A percentile compares a stretch with the other conserved stretches of the same genome.
phyloP scores from a whole-genome alignment of 2,329 filamentous ascomycete species.

The Tolypocladium nubicola region DNA sequence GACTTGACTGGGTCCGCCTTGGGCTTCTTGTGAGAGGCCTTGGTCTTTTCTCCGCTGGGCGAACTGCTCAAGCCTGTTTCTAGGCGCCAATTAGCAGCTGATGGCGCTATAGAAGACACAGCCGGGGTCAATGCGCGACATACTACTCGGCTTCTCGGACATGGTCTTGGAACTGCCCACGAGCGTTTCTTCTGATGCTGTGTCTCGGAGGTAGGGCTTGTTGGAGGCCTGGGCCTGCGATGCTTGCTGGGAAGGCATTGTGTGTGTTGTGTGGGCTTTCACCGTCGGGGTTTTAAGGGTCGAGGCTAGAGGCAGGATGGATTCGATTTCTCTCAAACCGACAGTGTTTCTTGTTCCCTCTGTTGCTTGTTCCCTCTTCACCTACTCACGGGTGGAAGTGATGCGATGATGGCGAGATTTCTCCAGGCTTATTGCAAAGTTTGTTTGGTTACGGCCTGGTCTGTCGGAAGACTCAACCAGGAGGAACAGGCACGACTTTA shows the following conservation, averaged over 20 bases:
- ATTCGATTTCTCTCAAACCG: not conserved
- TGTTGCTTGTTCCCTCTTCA: too few species aligned
- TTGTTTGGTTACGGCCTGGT: not conserved
- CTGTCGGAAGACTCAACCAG: not conserved
- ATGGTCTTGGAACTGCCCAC: not conserved
- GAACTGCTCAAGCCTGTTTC: not conserved
- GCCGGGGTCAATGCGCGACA: not conserved
- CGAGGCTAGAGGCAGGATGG: not conserved
- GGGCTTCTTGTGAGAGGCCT: not conserved
- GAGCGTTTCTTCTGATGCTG: not conserved
- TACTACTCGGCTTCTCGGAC: not conserved
- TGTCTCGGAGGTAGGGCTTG: not conserved
- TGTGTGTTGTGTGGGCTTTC: not conserved
- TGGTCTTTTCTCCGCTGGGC: not conserved
- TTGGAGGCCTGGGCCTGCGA: not conserved
- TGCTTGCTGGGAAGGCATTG: not conserved
- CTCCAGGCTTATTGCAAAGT: not conserved
- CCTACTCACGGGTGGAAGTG: not conserved
- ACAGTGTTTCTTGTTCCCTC: not conserved
- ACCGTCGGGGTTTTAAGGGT: not conserved
- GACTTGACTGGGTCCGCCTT: not conserved
- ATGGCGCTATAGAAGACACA: not conserved
- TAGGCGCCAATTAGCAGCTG: not conserved
- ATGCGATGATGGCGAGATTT: not conserved
- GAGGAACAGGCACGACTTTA: not conserved